Percentiles rank a stretch among this genome's conserved stretches.
Evolutionary conservation across 495 filamentous ascomycete genomes (phyloP).

Genomic region (Thozetella sp.): DNA sequence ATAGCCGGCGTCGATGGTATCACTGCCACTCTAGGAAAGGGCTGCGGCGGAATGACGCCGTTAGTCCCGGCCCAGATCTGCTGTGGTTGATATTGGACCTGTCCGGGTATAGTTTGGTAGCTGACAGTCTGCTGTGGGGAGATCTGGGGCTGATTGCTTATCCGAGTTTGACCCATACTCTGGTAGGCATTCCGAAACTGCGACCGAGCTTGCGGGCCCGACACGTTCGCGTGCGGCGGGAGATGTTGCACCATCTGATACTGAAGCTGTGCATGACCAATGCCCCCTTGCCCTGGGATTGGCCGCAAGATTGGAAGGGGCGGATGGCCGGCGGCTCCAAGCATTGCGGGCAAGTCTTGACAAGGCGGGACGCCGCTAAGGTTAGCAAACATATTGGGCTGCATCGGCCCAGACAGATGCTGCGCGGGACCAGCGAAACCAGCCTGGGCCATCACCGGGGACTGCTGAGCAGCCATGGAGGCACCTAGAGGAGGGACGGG

Average conservation of each 20-base stretch:
- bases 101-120: not conserved
- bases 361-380: no score
- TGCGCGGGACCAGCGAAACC: not conserved
- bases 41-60: not conserved
- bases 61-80: not conserved
- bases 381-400: no score
- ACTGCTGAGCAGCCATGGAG: no score
- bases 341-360: not conserved
- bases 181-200: not conserved
- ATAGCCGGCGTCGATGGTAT: not conserved
- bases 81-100: not conserved
- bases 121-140: not conserved
- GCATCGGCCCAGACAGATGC: not conserved
- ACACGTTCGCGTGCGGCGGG: not conserved
- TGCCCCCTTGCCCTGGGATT: not conserved
- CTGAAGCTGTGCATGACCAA: not conserved
- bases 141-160: not conserved
- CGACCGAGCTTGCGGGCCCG: not conserved
- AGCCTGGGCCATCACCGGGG: not conserved
- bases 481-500: no score
- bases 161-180: not conserved
- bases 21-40: no score
- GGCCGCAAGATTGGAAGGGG: not conserved
- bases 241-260: not conserved
- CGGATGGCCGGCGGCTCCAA: not conserved